Evolutionary conservation across 148 eudicot genomes (phyloP), one percentile per base, ranked within the genome.

Genomic region (Suaeda aralocaspica): DNA sequence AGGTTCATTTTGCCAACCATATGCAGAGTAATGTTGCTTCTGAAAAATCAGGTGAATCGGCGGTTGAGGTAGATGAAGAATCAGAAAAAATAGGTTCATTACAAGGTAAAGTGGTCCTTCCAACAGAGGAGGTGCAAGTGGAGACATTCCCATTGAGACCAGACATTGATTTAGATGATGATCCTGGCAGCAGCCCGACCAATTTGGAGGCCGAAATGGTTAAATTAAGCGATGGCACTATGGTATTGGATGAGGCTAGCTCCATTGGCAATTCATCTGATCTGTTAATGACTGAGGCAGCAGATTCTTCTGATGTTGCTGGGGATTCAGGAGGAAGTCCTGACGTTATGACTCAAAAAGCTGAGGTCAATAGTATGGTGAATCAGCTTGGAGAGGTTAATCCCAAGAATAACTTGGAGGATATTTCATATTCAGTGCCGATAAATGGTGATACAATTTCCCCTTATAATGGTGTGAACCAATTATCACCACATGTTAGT

Each of bases 121-220:
- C 73, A 7, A 72, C 69, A 56, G 64, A 68, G 19, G 77, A 84
- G 28, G 62, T 89, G 33, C 63, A 68, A 19, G 87, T 84, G 58
- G 98, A 90, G 81, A 87, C 83, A 15, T 90, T 91, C 80, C 95
- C 95, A 13, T 55, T 87, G 67, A 72, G 74, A 64, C 82, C 85
- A 24, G 74, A 74, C 72, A 65, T 82, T 52, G 72, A 59, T 64
- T 78, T 44, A 50, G 46, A 68, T 58, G 29, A 72, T 77, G 78
- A 58, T 49, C 19, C 69, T 50, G 82, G 82, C 63, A 79, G 39
- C 21, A 44, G 67, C 58, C 76, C 71, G 29, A 58, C 67, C 56
- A 76, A 70, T 19, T 24, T 59, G 25, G 59, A 34, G 58, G 70
- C 52, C 10, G 13, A 69, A 26, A 31, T 55, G 63, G 74, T 62